Percentiles rank a stretch among this genome's conserved stretches.
Conservation (phyloP, 148 eudicot species). For the Persicaria maculosa region DNA sequence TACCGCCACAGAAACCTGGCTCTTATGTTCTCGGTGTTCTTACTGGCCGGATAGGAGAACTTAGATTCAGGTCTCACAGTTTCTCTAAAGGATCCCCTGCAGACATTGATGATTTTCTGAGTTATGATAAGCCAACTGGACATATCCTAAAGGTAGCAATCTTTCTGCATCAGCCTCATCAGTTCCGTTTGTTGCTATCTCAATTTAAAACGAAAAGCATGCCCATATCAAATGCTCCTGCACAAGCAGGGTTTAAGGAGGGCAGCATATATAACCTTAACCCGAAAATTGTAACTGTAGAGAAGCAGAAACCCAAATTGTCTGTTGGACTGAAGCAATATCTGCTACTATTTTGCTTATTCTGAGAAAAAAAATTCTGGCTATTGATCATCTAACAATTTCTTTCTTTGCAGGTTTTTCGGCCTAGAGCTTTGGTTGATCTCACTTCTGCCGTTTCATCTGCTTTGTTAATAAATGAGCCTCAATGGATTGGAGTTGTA, state of each 20-base stretch:
- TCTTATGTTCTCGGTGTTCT: conserved; percentile 94
- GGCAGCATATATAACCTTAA: no score
- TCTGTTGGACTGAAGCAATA: background rate
- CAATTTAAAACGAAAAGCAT: no score
- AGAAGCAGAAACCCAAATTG: background rate
- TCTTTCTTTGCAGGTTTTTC: conserved; percentile 47
- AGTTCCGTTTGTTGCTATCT: background rate
- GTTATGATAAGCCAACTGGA: conserved; percentile 92
- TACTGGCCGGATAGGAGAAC: conserved; percentile 85
- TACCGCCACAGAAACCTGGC: conserved; percentile 93
- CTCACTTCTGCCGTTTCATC: conserved; percentile 90
- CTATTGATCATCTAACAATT: background rate
- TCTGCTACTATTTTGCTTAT: background rate
- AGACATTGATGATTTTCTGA: conserved; percentile 93
- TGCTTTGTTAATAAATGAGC: conserved; percentile 79
- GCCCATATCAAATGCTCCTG: no score
- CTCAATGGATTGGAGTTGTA: conserved; percentile 92
- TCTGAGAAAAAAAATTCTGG: background rate
- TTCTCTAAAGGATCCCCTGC: conserved; percentile 82
- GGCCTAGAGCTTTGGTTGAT: conserved; percentile 93
- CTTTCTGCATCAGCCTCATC: background rate
- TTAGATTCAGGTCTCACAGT: conserved; percentile 92
- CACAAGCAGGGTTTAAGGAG: no score
- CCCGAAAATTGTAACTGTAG: background rate
- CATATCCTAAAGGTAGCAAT: conserved; percentile 75